Evolutionary conservation across 2,329 filamentous ascomycete species (phyloP).

Genomic region (Hypoxylon sp.): DNA sequence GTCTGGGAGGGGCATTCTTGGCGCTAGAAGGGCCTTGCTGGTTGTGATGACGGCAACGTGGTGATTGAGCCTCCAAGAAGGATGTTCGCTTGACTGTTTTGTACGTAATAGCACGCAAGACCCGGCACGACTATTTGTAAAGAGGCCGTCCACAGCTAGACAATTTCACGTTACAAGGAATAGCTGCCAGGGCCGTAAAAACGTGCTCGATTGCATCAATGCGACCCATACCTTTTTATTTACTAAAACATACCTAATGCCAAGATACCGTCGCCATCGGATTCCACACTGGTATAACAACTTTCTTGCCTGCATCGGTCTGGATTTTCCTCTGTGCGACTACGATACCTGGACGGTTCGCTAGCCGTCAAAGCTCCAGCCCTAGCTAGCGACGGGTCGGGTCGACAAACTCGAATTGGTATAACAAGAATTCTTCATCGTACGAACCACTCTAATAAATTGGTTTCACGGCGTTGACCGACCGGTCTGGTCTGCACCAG

Average conservation of each 20-base stretch:
- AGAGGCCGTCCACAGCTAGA: slow-evolving; percentile 23
- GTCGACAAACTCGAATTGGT: slow-evolving; percentile 29
- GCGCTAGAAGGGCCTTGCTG: slow-evolving; percentile 36
- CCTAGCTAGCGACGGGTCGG: slow-evolving; percentile 32
- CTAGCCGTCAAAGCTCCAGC: background rate
- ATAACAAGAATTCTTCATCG: slow-evolving; percentile 22
- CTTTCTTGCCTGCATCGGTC: slow-evolving; percentile 17
- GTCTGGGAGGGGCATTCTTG: slow-evolving; percentile 34
- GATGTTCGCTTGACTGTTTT: slow-evolving; percentile 47
- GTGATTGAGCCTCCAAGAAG: slow-evolving; percentile 42
- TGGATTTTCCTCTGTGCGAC: slow-evolving; percentile 13
- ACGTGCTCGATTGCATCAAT: slow-evolving; percentile 44
- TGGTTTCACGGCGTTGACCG: slow-evolving; percentile 44
- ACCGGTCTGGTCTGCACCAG: slow-evolving; percentile 34
- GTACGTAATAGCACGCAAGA: slow-evolving; percentile 52
- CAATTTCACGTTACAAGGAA: slow-evolving; percentile 28
- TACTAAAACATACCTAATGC: slow-evolving; percentile 47
- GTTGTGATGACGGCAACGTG: slow-evolving; percentile 41
- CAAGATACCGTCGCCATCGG: slow-evolving; percentile 40
- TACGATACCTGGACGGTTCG: slow-evolving; percentile 1
- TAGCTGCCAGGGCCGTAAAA: slow-evolving; percentile 35
- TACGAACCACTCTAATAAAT: slow-evolving; percentile 19
- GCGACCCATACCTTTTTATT: slow-evolving; percentile 38
- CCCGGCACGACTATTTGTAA: slow-evolving; percentile 39
- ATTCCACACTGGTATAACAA: slow-evolving; percentile 33